These are phyloP conservation scores for Crotalaria pallida DNA, from an alignment of 306 rosid genomes.

Conservation along the genomic window DNA sequence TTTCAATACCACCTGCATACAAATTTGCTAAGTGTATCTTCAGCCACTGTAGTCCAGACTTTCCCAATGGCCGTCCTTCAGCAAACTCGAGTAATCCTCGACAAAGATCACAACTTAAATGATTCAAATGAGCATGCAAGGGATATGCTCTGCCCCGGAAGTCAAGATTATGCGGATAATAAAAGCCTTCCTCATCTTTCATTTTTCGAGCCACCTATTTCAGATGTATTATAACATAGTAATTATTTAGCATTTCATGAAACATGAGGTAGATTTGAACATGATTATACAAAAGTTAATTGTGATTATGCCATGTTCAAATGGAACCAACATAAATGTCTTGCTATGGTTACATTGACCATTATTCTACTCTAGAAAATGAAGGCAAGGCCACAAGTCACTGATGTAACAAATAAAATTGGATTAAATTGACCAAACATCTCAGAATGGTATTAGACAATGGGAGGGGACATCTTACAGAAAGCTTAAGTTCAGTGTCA, in stretches of 20 bases:
- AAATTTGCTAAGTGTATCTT: slow-evolving; percentile 73
- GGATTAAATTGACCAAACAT: neutral
- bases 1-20: slow-evolving; percentile 69
- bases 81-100: slow-evolving; percentile 81
- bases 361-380: neutral
- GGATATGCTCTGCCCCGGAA: slow-evolving; percentile 87
- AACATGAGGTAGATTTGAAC: slow-evolving; percentile 2
- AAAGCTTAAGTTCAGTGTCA: slow-evolving; percentile 76
- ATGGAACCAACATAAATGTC: neutral
- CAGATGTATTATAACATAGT: neutral
- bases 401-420: neutral
- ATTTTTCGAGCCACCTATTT: slow-evolving; percentile 70
- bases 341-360: neutral
- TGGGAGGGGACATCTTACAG: slow-evolving; percentile 47
- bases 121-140: slow-evolving; percentile 83
- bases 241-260: slow-evolving; percentile 9
- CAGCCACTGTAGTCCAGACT: slow-evolving; percentile 67
- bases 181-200: slow-evolving; percentile 78
- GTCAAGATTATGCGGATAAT: slow-evolving; percentile 84
- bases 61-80: slow-evolving; percentile 70
- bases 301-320: neutral
- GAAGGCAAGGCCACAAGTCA: slow-evolving; percentile 3
- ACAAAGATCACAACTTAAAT: slow-evolving; percentile 79
- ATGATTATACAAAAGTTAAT: neutral
- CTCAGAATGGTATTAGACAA: neutral